Conservation (phyloP, 2,329 filamentous ascomycete genomes). For the Calcarisporium arbuscula region DNA sequence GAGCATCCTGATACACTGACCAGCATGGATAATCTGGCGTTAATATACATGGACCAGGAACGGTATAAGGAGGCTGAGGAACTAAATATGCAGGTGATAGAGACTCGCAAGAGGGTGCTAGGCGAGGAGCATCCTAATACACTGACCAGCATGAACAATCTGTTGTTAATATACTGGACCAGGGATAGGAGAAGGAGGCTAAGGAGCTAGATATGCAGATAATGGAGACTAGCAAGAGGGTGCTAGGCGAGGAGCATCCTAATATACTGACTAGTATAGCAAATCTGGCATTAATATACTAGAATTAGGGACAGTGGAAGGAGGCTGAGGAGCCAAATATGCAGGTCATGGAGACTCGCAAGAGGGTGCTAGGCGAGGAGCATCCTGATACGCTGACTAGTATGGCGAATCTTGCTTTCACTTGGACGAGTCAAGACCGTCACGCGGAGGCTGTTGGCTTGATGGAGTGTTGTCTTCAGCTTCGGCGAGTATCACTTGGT, state of each 20-base stretch:
- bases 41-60: neutral
- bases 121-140: neutral
- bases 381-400: neutral
- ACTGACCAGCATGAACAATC: neutral
- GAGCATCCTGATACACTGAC: neutral
- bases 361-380: neutral
- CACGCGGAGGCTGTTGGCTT: too few relatives aligned
- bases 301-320: neutral
- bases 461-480: too few relatives aligned
- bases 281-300: neutral
- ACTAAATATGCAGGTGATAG: neutral
- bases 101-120: neutral
- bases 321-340: neutral
- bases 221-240: neutral
- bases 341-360: neutral
- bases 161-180: neutral
- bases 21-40: neutral
- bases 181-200: slow-evolving; percentile 1
- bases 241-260: slow-evolving; percentile 2
- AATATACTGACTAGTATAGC: neutral
- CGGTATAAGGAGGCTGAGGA: neutral
- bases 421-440: too few relatives aligned
- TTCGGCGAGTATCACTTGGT: too few relatives aligned
- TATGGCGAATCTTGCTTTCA: neutral
- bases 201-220: neutral